phyloP scores from a whole-genome alignment of 2,329 filamentous ascomycete species.

The Verticillium alfalfae region DNA sequence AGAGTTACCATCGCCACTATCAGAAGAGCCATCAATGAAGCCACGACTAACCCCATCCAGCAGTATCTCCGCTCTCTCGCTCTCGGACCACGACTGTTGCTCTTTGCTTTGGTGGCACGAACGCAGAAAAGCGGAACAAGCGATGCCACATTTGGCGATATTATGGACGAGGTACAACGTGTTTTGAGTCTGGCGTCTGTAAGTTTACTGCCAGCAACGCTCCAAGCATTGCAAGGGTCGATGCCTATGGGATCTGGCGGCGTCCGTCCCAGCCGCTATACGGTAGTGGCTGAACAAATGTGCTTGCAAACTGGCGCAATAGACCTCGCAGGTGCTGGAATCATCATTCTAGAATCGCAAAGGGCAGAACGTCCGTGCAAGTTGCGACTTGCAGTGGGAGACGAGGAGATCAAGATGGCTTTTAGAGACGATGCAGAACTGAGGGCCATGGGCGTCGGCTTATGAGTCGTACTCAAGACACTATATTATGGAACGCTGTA shows the following conservation, averaged over 20 bases:
- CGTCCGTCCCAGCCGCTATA: constrained; percentile 1
- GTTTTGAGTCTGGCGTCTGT: constrained; percentile 39
- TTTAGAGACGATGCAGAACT: constrained; percentile 85
- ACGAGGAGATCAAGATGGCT: constrained; percentile 86
- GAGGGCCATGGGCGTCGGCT: constrained; percentile 64
- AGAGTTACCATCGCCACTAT: constrained; percentile 89
- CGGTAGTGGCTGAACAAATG: constrained; percentile 5
- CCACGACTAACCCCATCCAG: constrained; percentile 86
- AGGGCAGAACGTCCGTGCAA: constrained; percentile 83
- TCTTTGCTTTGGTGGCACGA: constrained; percentile 74
- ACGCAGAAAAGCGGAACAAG: constrained; percentile 77
- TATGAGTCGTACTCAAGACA: background rate
- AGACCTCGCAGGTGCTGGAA: constrained; percentile 79
- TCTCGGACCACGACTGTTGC: constrained; percentile 75
- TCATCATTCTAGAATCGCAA: constrained; percentile 77
- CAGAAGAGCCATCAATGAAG: constrained; percentile 91
- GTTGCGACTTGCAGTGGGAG: constrained; percentile 76
- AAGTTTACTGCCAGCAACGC: background rate
- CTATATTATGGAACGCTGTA: background rate
- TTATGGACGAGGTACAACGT: constrained; percentile 77
- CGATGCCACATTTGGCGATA: constrained; percentile 84
- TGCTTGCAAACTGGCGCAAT: constrained; percentile 65
- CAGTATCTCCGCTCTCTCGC: constrained; percentile 81
- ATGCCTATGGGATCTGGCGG: constrained; percentile 5
- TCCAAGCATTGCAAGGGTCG: background rate